Percentiles rank a stretch among this genome's conserved stretches.
phyloP scores from a whole-genome alignment of 805 yeast species.

The Sugiyamaella valdiviana region DNA sequence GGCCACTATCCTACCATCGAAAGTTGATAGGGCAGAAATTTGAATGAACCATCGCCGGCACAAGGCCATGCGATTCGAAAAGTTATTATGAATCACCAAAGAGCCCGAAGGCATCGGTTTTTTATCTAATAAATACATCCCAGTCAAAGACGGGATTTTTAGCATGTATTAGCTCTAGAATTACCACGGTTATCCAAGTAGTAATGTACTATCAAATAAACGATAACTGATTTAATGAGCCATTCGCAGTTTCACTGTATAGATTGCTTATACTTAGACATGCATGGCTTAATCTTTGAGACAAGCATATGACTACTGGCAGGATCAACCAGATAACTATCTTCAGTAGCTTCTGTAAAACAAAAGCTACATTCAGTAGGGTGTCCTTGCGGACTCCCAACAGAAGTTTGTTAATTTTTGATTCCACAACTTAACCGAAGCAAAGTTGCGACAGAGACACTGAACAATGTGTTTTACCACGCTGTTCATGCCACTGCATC shows the following conservation, averaged over 20 bases:
- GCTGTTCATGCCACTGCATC: slow-evolving; percentile 8
- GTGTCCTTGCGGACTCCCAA: slow-evolving; percentile 1
- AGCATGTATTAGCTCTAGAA: slow-evolving; percentile 47
- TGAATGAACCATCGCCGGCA: slow-evolving; percentile 45
- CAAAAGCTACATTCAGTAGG: not conserved
- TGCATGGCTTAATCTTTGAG: slow-evolving; percentile 47
- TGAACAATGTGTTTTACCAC: slow-evolving; percentile 1
- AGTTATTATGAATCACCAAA: slow-evolving; percentile 36
- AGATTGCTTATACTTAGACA: slow-evolving; percentile 45
- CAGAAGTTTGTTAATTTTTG: slow-evolving; percentile 13
- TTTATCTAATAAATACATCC: slow-evolving; percentile 43
- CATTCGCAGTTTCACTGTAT: slow-evolving; percentile 47
- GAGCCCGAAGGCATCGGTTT: slow-evolving; percentile 42
- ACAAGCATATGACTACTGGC: slow-evolving; percentile 50
- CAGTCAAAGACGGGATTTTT: slow-evolving; percentile 34
- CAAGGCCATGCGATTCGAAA: slow-evolving; percentile 38
- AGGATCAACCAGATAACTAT: slow-evolving; percentile 45
- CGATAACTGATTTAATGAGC: slow-evolving; percentile 47
- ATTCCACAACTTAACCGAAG: slow-evolving; percentile 1
- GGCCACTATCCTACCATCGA: slow-evolving; percentile 25
- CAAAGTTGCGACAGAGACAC: slow-evolving; percentile 1
- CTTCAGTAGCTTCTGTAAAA: slow-evolving; percentile 28
- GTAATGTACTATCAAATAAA: slow-evolving; percentile 44
- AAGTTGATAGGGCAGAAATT: slow-evolving; percentile 41
- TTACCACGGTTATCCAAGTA: slow-evolving; percentile 45